Conservation (phyloP, 2,329 filamentous ascomycete genomes). For the Clathrospora elynae region DNA sequence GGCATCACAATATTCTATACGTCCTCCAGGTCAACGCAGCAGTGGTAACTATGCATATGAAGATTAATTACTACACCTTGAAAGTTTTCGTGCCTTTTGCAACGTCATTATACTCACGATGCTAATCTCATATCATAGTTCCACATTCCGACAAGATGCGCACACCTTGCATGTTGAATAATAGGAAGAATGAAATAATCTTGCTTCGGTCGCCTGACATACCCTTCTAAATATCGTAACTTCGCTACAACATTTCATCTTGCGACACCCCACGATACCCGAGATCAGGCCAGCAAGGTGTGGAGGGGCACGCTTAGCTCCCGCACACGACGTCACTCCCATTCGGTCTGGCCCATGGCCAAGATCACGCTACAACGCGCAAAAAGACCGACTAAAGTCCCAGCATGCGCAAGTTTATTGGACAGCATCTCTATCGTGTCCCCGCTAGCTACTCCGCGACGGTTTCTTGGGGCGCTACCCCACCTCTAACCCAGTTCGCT, state of each 20-base stretch:
- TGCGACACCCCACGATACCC: neutral
- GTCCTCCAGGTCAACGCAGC: too few species aligned
- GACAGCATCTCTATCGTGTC: slow-evolving; percentile 11
- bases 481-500: slow-evolving; percentile 26
- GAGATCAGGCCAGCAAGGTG: slow-evolving; percentile 4
- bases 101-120: too few species aligned
- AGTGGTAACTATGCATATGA: neutral
- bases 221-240: neutral
- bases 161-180: neutral
- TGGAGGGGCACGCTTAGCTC: slow-evolving; percentile 9
- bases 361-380: slow-evolving; percentile 20
- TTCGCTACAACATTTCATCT: neutral
- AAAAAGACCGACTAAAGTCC: slow-evolving; percentile 14
- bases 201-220: too few species aligned
- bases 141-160: slow-evolving; percentile 4
- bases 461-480: slow-evolving; percentile 28
- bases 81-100: too few species aligned
- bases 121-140: too few species aligned
- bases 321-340: slow-evolving; percentile 20
- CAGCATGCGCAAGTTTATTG: slow-evolving; percentile 25
- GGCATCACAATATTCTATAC: too few species aligned
- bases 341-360: slow-evolving; percentile 11
- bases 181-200: too few species aligned
- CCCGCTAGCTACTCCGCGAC: slow-evolving; percentile 16
- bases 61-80: neutral